Percentiles rank a stretch among this genome's conserved stretches.
These are phyloP conservation scores for Apophysomyces variabilis DNA, from an alignment of 371 early-diverging fungal species.

Conservation along the genomic window DNA sequence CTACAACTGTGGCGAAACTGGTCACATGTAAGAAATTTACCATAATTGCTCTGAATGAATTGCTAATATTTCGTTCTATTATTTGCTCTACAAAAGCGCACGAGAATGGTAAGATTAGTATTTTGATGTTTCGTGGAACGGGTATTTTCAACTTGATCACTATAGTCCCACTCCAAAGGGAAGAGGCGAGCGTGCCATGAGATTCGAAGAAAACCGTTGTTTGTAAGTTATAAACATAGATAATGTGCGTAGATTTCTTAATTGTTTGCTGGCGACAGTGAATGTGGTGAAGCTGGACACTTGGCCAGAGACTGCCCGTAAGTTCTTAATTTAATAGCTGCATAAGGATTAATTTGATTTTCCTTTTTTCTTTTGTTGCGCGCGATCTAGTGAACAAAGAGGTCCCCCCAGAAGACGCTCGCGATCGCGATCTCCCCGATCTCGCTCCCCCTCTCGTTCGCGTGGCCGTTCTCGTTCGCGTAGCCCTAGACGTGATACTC, in stretches of 20 bases:
- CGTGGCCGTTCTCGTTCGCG: conserved; percentile 14
- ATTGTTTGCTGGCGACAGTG: conserved; percentile 20
- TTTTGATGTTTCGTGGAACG: not conserved
- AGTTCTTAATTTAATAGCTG: conserved; percentile 12
- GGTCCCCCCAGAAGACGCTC: conserved; percentile 33
- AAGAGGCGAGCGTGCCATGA: conserved; percentile 46
- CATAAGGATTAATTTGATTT: not conserved
- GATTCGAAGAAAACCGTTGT: conserved; percentile 46
- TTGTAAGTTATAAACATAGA: conserved; percentile 32
- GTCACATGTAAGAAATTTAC: conserved; percentile 40
- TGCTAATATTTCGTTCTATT: not conserved
- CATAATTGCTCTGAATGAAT: not conserved
- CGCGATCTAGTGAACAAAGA: conserved; percentile 9
- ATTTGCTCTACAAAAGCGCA: conserved; percentile 23
- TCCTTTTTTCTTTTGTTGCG: not conserved
- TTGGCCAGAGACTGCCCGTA: conserved; percentile 45
- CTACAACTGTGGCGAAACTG: conserved; percentile 45
- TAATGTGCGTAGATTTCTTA: not conserved
- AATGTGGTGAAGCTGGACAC: conserved; percentile 42
- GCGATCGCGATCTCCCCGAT: conserved; percentile 34
- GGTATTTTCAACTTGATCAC: not conserved
- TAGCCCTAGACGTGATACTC: conserved; percentile 13
- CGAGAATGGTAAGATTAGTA: conserved; percentile 36
- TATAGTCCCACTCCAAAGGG: conserved; percentile 37
- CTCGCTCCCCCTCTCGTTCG: conserved; percentile 6